Percentiles rank a stretch among this genome's conserved stretches.
Conservation (phyloP, 2,329 filamentous ascomycete genomes). For the Calonectria honghensis region DNA sequence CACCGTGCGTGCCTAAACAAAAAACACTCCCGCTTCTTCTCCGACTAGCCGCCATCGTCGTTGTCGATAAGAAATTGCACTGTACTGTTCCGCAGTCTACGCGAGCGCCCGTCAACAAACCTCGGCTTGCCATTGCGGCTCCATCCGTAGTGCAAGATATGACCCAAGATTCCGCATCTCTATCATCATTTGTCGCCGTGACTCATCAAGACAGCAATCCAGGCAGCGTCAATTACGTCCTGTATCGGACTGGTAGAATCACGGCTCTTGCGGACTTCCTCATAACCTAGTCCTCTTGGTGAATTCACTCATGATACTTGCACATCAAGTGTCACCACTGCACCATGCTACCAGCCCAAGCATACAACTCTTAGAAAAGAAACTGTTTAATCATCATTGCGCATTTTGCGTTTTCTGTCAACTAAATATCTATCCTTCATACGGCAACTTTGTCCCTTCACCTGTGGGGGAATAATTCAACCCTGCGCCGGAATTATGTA, state of each 20-base stretch:
- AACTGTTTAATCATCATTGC: constrained; percentile 28
- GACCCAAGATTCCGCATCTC: constrained; percentile 2
- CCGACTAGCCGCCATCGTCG: not conserved
- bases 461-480: constrained; percentile 31
- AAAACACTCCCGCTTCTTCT: not conserved
- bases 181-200: not conserved
- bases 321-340: not conserved
- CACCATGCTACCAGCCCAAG: not conserved
- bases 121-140: not conserved
- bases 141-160: constrained; percentile 32
- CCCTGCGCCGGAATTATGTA: constrained; percentile 42
- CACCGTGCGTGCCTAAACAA: constrained; percentile 20
- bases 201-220: constrained; percentile 12
- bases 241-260: not conserved
- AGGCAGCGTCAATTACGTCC: not conserved
- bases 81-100: not conserved
- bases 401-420: constrained; percentile 31
- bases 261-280: not conserved
- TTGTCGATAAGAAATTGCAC: constrained; percentile 15
- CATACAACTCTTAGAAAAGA: not conserved
- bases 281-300: not conserved
- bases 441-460: constrained; percentile 29
- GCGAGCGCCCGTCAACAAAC: not conserved
- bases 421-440: constrained; percentile 33
- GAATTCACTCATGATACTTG: no score